A percentile compares a stretch with the other conserved stretches of the same genome.
Evolutionary conservation across 306 rosid genomes (phyloP).

Genomic region (Cicer arietinum): DNA sequence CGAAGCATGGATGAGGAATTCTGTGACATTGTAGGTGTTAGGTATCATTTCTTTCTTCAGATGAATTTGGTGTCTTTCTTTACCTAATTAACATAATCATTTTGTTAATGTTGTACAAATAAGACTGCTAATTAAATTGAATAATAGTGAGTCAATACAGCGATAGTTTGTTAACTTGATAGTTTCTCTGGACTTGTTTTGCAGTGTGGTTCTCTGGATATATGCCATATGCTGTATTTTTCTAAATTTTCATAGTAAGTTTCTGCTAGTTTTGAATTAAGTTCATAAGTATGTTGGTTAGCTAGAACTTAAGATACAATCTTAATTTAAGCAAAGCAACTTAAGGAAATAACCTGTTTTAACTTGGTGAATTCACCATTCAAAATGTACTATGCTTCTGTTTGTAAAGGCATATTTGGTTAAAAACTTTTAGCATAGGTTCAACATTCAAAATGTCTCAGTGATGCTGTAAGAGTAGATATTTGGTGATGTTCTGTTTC

Average conservation of each 20-base stretch:
- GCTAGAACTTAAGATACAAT: not conserved
- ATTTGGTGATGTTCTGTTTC: not conserved
- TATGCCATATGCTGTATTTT: conserved; percentile 81
- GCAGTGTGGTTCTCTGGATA: conserved; percentile 88
- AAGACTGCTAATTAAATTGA: conserved; percentile 12
- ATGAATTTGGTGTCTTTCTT: conserved; percentile 33
- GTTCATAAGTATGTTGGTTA: conserved; percentile 10
- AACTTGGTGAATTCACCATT: conserved; percentile 13
- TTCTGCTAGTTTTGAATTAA: conserved; percentile 13
- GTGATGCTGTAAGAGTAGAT: conserved; percentile 11
- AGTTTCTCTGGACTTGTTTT: conserved; percentile 43
- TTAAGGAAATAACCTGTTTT: conserved; percentile 29
- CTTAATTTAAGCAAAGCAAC: not conserved
- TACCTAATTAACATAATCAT: conserved; percentile 8
- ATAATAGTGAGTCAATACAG: not conserved
- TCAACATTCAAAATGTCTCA: no score
- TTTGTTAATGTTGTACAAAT: conserved; percentile 13
- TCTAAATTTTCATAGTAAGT: conserved; percentile 85
- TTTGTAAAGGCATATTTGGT: not conserved
- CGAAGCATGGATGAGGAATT: conserved; percentile 98
- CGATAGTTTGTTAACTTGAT: not conserved
- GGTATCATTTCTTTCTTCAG: conserved; percentile 51
- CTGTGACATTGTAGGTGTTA: conserved; percentile 84
- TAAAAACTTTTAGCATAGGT: no score
- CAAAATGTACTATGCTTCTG: not conserved